Conservation (phyloP, 805 yeast species). For the Candida qinlingensis region DNA sequence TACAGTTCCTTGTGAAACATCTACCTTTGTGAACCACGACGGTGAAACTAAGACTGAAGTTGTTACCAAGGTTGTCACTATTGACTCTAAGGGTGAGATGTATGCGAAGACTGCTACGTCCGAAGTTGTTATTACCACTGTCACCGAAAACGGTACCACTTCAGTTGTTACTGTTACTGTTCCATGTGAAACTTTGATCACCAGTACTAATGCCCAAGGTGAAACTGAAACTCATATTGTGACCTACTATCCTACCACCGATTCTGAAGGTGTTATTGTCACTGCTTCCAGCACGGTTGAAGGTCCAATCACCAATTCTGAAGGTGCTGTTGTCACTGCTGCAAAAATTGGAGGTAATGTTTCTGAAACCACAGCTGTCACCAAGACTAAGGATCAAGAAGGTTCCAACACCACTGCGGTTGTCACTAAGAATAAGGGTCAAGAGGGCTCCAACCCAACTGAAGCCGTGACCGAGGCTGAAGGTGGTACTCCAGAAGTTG, state of each 20-base stretch:
- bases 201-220: neutral
- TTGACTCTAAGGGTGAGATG: neutral
- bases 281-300: neutral
- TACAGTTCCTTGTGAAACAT: slow-evolving; percentile 4
- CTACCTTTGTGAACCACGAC: neutral
- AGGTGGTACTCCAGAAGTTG: too few species aligned
- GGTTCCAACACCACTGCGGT: too few species aligned
- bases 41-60: neutral
- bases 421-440: too few species aligned
- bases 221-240: slow-evolving; percentile 2
- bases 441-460: too few species aligned
- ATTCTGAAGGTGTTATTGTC: neutral
- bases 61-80: slow-evolving; percentile 2
- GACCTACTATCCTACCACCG: slow-evolving; percentile 3
- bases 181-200: slow-evolving; percentile 2
- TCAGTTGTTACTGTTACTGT: slow-evolving; percentile 2
- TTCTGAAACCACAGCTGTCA: too few species aligned
- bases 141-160: neutral
- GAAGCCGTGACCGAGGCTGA: too few species aligned
- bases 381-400: too few species aligned
- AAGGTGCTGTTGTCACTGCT: neutral
- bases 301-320: too few species aligned
- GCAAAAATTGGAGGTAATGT: too few species aligned
- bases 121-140: slow-evolving; percentile 1
- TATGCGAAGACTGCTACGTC: neutral